Percentiles rank a stretch among this genome's conserved stretches.
phyloP scores from a whole-genome alignment of 2,329 filamentous ascomycete species.

The Alternaria sp. region DNA sequence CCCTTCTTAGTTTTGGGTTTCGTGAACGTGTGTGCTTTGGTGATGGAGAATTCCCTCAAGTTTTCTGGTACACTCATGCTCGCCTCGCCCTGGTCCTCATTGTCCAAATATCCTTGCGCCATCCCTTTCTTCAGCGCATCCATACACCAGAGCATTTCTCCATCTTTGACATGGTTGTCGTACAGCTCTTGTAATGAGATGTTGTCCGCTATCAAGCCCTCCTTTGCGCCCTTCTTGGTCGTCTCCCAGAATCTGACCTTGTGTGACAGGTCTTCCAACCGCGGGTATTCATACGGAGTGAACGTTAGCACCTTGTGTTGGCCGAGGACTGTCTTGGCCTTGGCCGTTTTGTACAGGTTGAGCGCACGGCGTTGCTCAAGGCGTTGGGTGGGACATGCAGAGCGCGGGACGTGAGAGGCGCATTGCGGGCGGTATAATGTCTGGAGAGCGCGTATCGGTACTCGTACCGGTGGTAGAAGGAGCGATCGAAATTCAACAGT shows the following conservation, averaged over 20 bases:
- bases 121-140: slow-evolving; percentile 8
- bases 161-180: slow-evolving; percentile 28
- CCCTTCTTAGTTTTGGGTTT: slow-evolving; percentile 11
- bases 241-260: slow-evolving; percentile 27
- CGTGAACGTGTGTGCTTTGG: slow-evolving; percentile 4
- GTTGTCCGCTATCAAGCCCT: slow-evolving; percentile 14
- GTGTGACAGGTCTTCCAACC: slow-evolving; percentile 20
- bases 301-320: slow-evolving; percentile 39
- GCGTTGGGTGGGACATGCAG: slow-evolving; percentile 22
- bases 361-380: slow-evolving; percentile 32
- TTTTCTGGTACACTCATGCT: not conserved
- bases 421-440: slow-evolving; percentile 26
- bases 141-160: slow-evolving; percentile 29
- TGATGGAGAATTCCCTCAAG: slow-evolving; percentile 21
- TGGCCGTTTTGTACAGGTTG: slow-evolving; percentile 41
- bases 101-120: slow-evolving; percentile 1
- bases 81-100: slow-evolving; percentile 8
- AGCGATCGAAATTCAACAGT: slow-evolving; percentile 31
- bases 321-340: slow-evolving; percentile 31
- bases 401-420: not conserved
- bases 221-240: slow-evolving; percentile 1
- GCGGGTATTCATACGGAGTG: not conserved
- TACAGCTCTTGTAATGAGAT: slow-evolving; percentile 32
- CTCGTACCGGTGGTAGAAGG: slow-evolving; percentile 26
- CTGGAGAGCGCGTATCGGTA: slow-evolving; percentile 21